These are phyloP conservation scores for Salix koriyanagi DNA, from an alignment of 345 rosid species.

Conservation along the genomic window DNA sequence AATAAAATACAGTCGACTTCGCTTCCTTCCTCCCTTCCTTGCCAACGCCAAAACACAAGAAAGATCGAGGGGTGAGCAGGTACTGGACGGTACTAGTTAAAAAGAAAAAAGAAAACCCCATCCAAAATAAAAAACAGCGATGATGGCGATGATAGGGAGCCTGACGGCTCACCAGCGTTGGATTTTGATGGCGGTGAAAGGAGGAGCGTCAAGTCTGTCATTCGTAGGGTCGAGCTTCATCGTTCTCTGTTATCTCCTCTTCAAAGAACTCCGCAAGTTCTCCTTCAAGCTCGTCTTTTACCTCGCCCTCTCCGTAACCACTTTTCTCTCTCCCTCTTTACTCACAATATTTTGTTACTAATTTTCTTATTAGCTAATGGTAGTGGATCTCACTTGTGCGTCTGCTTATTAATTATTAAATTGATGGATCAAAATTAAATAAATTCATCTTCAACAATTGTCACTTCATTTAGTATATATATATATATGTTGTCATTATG, in stretches of 20 bases:
- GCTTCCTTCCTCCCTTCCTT: too few relatives aligned
- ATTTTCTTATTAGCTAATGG: too few relatives aligned
- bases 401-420: too few relatives aligned
- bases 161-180: conserved; percentile 51
- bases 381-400: too few relatives aligned
- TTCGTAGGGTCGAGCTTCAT: conserved; percentile 85
- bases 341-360: too few relatives aligned
- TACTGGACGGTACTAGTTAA: too few relatives aligned
- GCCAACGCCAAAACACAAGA: too few relatives aligned
- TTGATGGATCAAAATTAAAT: too few relatives aligned
- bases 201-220: conserved; percentile 76
- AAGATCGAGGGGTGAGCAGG: too few relatives aligned
- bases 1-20: too few relatives aligned
- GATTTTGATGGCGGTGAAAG: conserved; percentile 54
- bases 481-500: too few relatives aligned
- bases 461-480: not conserved
- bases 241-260: conserved; percentile 81
- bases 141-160: conserved; percentile 21
- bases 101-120: not conserved
- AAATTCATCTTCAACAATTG: not conserved
- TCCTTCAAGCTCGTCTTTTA: conserved; percentile 97
- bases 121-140: not conserved
- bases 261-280: conserved; percentile 91
- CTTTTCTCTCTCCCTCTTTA: not conserved
- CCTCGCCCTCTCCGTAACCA: conserved; percentile 77